Evolutionary conservation across 169 alveolate species (phyloP).

Genomic region (Amoebophrya sp.): DNA sequence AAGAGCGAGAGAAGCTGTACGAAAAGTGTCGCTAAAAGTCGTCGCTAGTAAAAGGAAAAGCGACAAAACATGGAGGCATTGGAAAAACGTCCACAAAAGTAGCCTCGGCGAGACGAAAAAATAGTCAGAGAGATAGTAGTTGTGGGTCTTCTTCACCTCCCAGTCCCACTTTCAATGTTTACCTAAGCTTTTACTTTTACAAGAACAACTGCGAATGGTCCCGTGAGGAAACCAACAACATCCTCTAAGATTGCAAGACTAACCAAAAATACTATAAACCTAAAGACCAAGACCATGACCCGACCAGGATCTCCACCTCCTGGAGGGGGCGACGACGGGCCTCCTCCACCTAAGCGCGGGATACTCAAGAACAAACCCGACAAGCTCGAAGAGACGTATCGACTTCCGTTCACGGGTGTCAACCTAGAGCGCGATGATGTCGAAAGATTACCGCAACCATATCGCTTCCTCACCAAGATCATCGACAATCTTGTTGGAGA

Average conservation of each 20-base stretch:
- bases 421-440: not conserved
- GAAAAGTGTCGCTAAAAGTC: no score
- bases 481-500: not conserved
- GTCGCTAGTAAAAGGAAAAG: no score
- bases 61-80: not conserved
- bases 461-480: not conserved
- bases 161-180: no score
- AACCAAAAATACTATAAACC: not conserved
- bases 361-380: no score
- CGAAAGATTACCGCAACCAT: not conserved
- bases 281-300: not conserved
- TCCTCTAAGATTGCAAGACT: not conserved
- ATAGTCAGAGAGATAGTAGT: not conserved
- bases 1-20: no score
- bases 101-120: not conserved
- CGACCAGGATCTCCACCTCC: not conserved
- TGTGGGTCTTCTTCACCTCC: not conserved
- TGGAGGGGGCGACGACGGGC: not conserved
- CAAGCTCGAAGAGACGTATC: not conserved
- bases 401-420: not conserved
- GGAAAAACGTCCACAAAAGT: not conserved
- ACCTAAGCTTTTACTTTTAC: no score
- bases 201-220: not conserved
- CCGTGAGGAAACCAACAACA: not conserved
- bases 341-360: no score